phyloP scores from a whole-genome alignment of 2,329 filamentous ascomycete genomes.

The Fonsecaea pedrosoi region DNA sequence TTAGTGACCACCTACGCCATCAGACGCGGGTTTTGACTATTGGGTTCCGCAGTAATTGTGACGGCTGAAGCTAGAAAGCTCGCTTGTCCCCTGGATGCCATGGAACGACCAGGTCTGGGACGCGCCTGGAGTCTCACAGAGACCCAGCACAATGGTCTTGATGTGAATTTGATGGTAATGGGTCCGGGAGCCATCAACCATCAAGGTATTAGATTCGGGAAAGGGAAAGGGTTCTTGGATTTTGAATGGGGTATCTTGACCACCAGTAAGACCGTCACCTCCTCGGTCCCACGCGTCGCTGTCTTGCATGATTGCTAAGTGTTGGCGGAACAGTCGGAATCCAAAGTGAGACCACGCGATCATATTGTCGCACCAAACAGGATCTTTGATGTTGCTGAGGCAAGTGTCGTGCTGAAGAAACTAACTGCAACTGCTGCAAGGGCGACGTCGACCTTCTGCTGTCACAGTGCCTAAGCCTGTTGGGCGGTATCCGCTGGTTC shows the following conservation, averaged over 20 bases:
- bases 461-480: neutral
- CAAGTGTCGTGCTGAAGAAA: slow-evolving; percentile 41
- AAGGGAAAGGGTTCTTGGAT: slow-evolving; percentile 53
- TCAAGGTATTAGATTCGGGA: slow-evolving; percentile 50
- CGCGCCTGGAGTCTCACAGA: slow-evolving; percentile 46
- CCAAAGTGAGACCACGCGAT: slow-evolving; percentile 52
- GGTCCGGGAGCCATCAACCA: slow-evolving; percentile 51
- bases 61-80: slow-evolving; percentile 44
- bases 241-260: slow-evolving; percentile 53
- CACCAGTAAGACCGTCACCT: slow-evolving; percentile 44
- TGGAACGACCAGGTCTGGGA: slow-evolving; percentile 50
- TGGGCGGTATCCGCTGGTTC: neutral
- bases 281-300: slow-evolving; percentile 43
- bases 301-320: slow-evolving; percentile 54
- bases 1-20: slow-evolving; percentile 54
- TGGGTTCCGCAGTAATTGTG: slow-evolving; percentile 47
- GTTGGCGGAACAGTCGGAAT: slow-evolving; percentile 46
- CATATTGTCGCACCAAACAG: slow-evolving; percentile 49
- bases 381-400: slow-evolving; percentile 40
- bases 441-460: neutral
- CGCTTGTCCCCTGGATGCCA: slow-evolving; percentile 50
- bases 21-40: slow-evolving; percentile 51
- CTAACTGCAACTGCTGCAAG: slow-evolving; percentile 35
- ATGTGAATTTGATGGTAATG: slow-evolving; percentile 49
- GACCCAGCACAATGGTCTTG: slow-evolving; percentile 42